A percentile compares a stretch with the other conserved stretches of the same genome.
Evolutionary conservation across 2,329 filamentous ascomycete species (phyloP).

Genomic region (Sporothrix euskadiensis): DNA sequence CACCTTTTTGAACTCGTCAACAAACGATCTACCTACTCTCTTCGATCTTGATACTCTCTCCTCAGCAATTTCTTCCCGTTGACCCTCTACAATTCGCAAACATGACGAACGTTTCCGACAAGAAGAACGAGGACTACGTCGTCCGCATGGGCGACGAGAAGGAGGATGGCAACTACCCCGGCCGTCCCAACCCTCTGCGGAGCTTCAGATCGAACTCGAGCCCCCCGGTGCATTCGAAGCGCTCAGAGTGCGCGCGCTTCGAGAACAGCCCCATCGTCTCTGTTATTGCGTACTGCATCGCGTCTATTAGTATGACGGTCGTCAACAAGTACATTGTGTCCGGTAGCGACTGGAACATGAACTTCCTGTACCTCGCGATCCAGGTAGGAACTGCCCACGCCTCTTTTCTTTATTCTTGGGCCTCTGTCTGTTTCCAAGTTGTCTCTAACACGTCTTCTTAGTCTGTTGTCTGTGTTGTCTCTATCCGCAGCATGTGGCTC

Average conservation of each 20-base stretch:
- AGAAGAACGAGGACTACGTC: slow-evolving; percentile 81
- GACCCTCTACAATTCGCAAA: neutral
- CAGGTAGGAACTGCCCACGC: slow-evolving; percentile 60
- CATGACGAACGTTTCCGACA: slow-evolving; percentile 69
- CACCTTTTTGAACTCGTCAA: neutral
- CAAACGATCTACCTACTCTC: neutral
- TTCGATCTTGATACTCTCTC: neutral
- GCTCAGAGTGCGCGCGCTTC: slow-evolving; percentile 49
- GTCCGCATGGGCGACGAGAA: slow-evolving; percentile 56
- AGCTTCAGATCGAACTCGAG: slow-evolving; percentile 17
- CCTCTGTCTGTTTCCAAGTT: neutral
- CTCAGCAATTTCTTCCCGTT: neutral
- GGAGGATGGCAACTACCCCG: slow-evolving; percentile 42
- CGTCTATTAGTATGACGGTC: slow-evolving; percentile 99
- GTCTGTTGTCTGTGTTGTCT: slow-evolving; percentile 84
- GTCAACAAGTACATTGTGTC: slow-evolving; percentile 99
- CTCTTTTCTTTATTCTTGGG: neutral
- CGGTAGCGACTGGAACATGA: slow-evolving; percentile 87
- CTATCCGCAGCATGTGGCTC: slow-evolving; percentile 81
- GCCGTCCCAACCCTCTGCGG: slow-evolving; percentile 45
- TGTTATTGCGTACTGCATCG: slow-evolving; percentile 85
- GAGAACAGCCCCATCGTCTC: slow-evolving; percentile 77
- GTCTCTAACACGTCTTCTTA: slow-evolving; percentile 43
- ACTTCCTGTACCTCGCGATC: slow-evolving; percentile 89
- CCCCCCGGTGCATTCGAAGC: neutral